Evolutionary conservation across 192 early-diverging fungal genomes (phyloP).

Genomic region (Glomus cerebriforme): DNA sequence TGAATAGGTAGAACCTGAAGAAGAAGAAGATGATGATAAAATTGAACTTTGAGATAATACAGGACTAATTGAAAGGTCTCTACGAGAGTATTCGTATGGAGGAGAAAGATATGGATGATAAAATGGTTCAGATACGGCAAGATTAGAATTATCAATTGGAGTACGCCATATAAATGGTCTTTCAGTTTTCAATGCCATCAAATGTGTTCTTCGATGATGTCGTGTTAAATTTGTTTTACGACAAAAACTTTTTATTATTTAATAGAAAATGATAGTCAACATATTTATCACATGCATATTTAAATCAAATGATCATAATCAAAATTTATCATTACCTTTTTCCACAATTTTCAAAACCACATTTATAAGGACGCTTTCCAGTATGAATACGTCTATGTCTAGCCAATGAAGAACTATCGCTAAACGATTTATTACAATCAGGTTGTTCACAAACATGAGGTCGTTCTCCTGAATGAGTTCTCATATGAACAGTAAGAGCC

Average conservation of each 20-base stretch:
- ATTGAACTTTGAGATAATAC: neutral
- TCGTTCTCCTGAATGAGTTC: conserved; percentile 79
- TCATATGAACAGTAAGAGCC: conserved; percentile 76
- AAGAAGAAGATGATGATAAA: too few relatives aligned
- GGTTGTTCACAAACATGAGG: conserved; percentile 70
- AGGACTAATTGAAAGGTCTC: neutral
- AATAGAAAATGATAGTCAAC: too few relatives aligned
- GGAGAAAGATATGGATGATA: neutral
- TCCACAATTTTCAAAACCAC: conserved; percentile 43
- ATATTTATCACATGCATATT: too few relatives aligned
- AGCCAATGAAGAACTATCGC: conserved; percentile 74
- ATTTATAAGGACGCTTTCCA: conserved; percentile 71
- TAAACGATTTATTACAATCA: conserved; percentile 75
- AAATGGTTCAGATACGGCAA: neutral
- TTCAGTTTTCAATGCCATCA: conserved; percentile 20
- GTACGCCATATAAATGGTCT: neutral
- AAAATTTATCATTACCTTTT: conserved; percentile 35
- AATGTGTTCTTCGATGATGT: conserved; percentile 47
- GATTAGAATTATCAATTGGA: neutral
- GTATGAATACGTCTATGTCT: conserved; percentile 69
- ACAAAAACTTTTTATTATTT: conserved; percentile 41
- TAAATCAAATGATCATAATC: too few relatives aligned
- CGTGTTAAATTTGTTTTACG: conserved; percentile 56
- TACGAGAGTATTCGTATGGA: neutral
- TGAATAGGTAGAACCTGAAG: neutral